Base-by-base conservation (phyloP, 306 rosid genomes). In the Dalbergia oliveri region DNA sequence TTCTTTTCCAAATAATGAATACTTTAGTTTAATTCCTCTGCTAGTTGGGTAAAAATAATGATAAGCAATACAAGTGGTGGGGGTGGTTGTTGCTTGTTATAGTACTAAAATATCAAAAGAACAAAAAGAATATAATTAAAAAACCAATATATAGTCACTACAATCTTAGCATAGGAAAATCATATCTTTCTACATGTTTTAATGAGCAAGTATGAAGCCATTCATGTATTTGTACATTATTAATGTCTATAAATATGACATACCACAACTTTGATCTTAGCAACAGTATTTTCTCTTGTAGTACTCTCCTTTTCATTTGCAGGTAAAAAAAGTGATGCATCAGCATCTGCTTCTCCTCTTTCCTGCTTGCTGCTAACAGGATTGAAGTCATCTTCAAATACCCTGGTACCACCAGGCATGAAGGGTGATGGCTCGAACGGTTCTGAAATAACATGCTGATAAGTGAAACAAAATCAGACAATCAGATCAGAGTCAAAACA, bases 201-300 rank as follows among this genome's bases (percentile, higher is more conserved):
- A 61, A 57, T 39, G 64, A 16, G 19, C 35, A 45, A 69, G 23
- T 16, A 82, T 31, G 70, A 64, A 62, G n/a, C n/a, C 59, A 74
- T 57, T 56, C 54, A 57, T 69, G 69, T 54, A 76, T 9, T 51
- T 39, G 19, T 35, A 68, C 47, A 34, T 39, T 64, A 65, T 76
- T 75, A 13, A 43, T 14, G 13, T 53, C 19, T 15, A 50, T 35
- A 63, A 33, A 34, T 69, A 66, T 43, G 51, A 88, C 97, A 79
- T 93, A 94, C 99, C 99, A 94, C 99, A 83, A 94, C 99, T 94
- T 91, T 94, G 80, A 94, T 90, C 85, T 93, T 95, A 13, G 99
- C 99, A 39, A 91, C 98, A 41, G 88, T 94, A 72, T 86, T 93
- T 88, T 95, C 99, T 87, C 88, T 88, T 11, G 90, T 50, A 65